Percentiles rank a stretch among this genome's conserved stretches.
Conservation (phyloP, 305 asterid genomes). For the Galium porrigens region DNA sequence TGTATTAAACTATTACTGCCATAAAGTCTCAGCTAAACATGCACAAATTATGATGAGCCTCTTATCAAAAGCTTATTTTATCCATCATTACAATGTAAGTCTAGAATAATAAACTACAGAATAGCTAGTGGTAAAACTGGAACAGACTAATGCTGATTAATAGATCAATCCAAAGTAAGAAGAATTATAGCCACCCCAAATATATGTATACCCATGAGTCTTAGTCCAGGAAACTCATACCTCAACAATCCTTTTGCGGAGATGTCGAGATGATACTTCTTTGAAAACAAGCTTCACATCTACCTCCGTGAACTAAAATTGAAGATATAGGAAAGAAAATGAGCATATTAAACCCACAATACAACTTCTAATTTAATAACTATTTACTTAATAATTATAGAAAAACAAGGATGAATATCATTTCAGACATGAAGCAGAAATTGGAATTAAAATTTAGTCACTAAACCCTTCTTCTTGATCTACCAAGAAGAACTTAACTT, state of each 20-base stretch:
- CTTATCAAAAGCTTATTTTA: not conserved
- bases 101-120: not conserved
- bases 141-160: not conserved
- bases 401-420: not conserved
- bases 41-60: not conserved
- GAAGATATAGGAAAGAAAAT: conserved; percentile 10
- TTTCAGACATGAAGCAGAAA: not conserved
- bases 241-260: conserved; percentile 86
- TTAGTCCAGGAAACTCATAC: conserved; percentile 25
- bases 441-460: not conserved
- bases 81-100: not conserved
- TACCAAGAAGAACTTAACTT: not conserved
- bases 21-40: not conserved
- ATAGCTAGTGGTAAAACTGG: not conserved
- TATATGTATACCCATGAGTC: not conserved
- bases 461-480: not conserved
- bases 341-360: conserved; percentile 1
- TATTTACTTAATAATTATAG: not conserved
- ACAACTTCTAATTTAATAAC: not conserved
- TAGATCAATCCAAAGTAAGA: not conserved
- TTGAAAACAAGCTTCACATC: conserved; percentile 93
- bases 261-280: conserved; percentile 68
- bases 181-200: not conserved
- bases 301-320: conserved; percentile 58
- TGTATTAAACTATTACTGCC: not conserved